Evolutionary conservation across 2,329 filamentous ascomycete genomes (phyloP).

Genomic region (Rhinocladiella similis): DNA sequence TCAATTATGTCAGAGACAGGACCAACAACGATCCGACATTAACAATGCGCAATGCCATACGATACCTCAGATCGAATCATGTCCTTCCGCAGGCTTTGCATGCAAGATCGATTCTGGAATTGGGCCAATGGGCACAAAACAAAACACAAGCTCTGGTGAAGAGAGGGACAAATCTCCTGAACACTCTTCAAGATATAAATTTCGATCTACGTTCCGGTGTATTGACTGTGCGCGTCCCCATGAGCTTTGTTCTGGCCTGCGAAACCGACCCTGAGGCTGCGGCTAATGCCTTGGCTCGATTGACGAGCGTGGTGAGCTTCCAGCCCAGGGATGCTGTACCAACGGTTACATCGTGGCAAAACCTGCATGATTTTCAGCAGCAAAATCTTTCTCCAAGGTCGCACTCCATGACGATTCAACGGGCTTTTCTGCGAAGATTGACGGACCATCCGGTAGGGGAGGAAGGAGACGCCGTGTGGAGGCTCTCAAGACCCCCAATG

Average conservation of each 20-base stretch:
- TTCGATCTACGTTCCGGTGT: constrained; percentile 22
- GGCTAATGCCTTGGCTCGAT: constrained; percentile 18
- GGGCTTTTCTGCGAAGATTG: constrained; percentile 9
- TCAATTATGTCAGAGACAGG: constrained; percentile 79
- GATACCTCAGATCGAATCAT: constrained; percentile 61
- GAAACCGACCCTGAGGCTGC: constrained; percentile 12
- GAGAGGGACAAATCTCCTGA: constrained; percentile 9
- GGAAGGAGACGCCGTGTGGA: constrained; percentile 4
- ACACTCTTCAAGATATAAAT: constrained; percentile 3
- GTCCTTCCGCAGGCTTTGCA: constrained; percentile 69
- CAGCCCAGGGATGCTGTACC: constrained; percentile 16
- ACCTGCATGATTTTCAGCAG: constrained; percentile 15
- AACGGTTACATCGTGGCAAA: constrained; percentile 15
- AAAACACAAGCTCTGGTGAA: constrained; percentile 3
- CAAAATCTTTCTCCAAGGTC: neutral
- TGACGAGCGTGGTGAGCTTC: constrained; percentile 21
- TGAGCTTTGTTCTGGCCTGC: constrained; percentile 6
- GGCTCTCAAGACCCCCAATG: constrained; percentile 21
- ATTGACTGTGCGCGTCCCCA: constrained; percentile 13
- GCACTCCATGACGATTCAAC: constrained; percentile 11
- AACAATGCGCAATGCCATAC: constrained; percentile 78
- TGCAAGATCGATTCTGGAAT: constrained; percentile 13
- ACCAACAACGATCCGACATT: constrained; percentile 78
- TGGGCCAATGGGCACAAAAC: constrained; percentile 11
- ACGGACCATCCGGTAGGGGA: neutral